These are phyloP conservation scores for Rutstroemia sp. DNA, from an alignment of 2,329 filamentous ascomycete species.

Conservation along the genomic window DNA sequence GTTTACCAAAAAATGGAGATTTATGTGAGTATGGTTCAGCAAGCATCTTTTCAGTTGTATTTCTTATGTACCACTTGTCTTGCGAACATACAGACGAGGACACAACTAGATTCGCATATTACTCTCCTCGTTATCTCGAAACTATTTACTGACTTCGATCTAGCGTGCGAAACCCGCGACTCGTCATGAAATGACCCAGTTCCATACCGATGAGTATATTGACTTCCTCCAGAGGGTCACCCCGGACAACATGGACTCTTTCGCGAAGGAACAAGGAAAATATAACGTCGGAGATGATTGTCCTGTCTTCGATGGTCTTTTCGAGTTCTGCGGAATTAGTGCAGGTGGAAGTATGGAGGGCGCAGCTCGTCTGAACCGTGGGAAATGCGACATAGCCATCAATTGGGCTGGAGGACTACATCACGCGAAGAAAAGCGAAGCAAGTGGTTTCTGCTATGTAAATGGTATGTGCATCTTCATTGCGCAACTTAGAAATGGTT, in stretches of 20 bases:
- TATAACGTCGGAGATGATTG: slow-evolving; percentile 97
- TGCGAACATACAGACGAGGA: no score
- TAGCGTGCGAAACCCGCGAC: slow-evolving; percentile 82
- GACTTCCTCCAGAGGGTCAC: slow-evolving; percentile 93
- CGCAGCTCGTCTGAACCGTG: slow-evolving; percentile 78
- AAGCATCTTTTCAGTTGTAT: not conserved
- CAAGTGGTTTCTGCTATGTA: slow-evolving; percentile 96
- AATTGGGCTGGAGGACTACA: slow-evolving; percentile 98
- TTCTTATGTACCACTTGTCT: not conserved
- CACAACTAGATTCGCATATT: not conserved
- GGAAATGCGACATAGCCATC: slow-evolving; percentile 93
- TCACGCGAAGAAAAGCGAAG: slow-evolving; percentile 95
- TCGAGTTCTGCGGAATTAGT: slow-evolving; percentile 92
- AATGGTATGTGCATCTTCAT: slow-evolving; percentile 58
- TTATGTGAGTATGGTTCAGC: slow-evolving; percentile 55
- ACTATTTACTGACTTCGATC: slow-evolving; percentile 9
- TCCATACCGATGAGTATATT: slow-evolving; percentile 93
- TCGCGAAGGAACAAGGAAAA: slow-evolving; percentile 80
- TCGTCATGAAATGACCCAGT: slow-evolving; percentile 83
- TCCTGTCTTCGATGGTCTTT: slow-evolving; percentile 96
- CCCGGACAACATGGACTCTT: slow-evolving; percentile 96
- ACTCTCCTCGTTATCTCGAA: no score
- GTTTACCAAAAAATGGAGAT: slow-evolving; percentile 96
- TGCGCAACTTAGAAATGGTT: slow-evolving; percentile 7
- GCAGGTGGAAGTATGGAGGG: slow-evolving; percentile 92